phyloP scores from a whole-genome alignment of 2,329 filamentous ascomycete genomes.

The Pseudonectria buxi region DNA sequence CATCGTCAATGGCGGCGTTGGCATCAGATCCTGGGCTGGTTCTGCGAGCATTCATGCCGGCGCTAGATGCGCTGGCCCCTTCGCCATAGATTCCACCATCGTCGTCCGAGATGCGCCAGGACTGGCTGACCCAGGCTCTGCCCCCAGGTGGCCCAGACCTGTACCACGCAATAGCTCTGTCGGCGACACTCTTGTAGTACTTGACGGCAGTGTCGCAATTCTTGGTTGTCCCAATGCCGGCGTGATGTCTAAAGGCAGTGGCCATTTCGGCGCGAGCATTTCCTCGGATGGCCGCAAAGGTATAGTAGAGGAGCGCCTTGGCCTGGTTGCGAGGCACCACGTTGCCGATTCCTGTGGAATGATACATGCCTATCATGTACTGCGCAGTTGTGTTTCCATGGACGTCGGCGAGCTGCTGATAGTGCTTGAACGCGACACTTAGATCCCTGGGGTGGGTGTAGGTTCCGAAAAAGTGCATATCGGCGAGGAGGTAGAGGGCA shows the following conservation, averaged over 20 bases:
- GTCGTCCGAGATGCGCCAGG: constrained; percentile 83
- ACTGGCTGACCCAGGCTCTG: constrained; percentile 66
- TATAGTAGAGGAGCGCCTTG: constrained; percentile 87
- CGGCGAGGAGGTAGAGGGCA: constrained; percentile 80
- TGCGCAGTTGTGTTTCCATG: constrained; percentile 88
- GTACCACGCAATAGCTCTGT: constrained; percentile 85
- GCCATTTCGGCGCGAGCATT: constrained; percentile 90
- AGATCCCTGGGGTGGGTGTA: constrained; percentile 82
- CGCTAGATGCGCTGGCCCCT: constrained; percentile 83
- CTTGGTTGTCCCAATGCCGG: constrained; percentile 76
- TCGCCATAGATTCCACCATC: constrained; percentile 90
- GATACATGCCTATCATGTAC: constrained; percentile 92
- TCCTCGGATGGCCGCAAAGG: constrained; percentile 79
- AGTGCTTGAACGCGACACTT: constrained; percentile 69
- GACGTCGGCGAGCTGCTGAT: constrained; percentile 66
- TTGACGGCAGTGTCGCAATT: constrained; percentile 78
- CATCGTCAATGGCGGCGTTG: constrained; percentile 83
- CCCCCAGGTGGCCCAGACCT: constrained; percentile 87
- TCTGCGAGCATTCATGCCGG: constrained; percentile 73
- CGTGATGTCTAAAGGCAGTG: constrained; percentile 76
- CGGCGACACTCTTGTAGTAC: constrained; percentile 89
- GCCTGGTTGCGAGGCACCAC: constrained; percentile 81
- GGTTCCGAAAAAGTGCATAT: constrained; percentile 97
- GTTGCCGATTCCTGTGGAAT: constrained; percentile 83
- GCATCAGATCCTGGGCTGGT: constrained; percentile 69